Evolutionary conservation across 371 early-diverging fungal species (phyloP).

Genomic region (Mucor irregularis): DNA sequence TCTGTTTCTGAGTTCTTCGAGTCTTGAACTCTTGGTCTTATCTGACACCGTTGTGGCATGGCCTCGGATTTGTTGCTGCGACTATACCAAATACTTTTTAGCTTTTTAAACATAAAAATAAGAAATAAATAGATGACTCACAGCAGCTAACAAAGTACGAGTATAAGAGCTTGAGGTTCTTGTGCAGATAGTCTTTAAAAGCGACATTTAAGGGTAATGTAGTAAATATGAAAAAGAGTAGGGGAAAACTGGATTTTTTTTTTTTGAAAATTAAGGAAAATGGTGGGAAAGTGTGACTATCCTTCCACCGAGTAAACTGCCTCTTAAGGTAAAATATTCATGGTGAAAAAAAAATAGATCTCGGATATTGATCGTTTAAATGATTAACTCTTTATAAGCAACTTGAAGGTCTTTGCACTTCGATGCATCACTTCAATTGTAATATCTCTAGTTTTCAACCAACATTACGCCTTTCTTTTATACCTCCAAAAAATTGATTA

Average conservation of each 20-base stretch:
- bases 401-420: no score
- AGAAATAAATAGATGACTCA: slow-evolving; percentile 1
- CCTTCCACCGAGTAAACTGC: slow-evolving; percentile 7
- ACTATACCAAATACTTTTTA: neutral
- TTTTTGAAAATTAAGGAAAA: neutral
- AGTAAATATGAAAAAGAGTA: slow-evolving; percentile 2
- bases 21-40: slow-evolving; percentile 7
- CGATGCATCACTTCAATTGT: no score
- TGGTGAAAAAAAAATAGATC: no score
- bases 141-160: slow-evolving; percentile 7
- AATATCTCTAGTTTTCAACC: no score
- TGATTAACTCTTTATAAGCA: no score
- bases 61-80: slow-evolving; percentile 19
- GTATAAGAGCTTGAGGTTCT: slow-evolving; percentile 6
- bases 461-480: no score
- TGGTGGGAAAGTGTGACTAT: neutral
- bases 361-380: no score
- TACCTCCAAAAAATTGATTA: no score
- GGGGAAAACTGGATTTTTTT: neutral
- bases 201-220: slow-evolving; percentile 8
- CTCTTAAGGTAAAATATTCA: slow-evolving; percentile 9
- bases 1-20: slow-evolving; percentile 19
- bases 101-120: neutral
- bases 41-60: slow-evolving; percentile 23
- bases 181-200: slow-evolving; percentile 9